These are phyloP conservation scores for Xylariomycetidae sp. DNA, from an alignment of 2,329 filamentous ascomycete genomes.

Conservation along the genomic window DNA sequence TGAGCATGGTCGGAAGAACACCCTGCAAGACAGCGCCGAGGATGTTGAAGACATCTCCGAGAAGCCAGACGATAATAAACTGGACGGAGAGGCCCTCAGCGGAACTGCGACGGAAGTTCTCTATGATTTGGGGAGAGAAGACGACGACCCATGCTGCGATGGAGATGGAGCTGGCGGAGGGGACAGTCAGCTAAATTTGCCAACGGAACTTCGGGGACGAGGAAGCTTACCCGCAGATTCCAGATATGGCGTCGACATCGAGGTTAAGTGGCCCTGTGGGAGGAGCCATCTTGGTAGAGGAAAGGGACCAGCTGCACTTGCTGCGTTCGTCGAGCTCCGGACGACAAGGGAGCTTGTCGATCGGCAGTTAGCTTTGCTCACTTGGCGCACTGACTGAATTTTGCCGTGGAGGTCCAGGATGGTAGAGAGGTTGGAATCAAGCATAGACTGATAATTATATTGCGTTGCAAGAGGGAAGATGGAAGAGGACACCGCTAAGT, in stretches of 20 bases:
- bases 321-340: too few species aligned
- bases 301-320: too few species aligned
- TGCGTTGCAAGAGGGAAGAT: too few species aligned
- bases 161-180: slow-evolving; percentile 68
- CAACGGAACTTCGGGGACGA: not conserved
- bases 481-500: too few species aligned
- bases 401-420: too few species aligned
- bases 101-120: slow-evolving; percentile 81
- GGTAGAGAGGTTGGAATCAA: too few species aligned
- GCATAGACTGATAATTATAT: too few species aligned
- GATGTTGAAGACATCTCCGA: slow-evolving; percentile 95
- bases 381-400: too few species aligned
- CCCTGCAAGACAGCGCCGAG: slow-evolving; percentile 86
- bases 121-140: slow-evolving; percentile 93
- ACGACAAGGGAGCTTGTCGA: too few species aligned
- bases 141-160: slow-evolving; percentile 98
- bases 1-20: slow-evolving; percentile 90
- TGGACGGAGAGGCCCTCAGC: slow-evolving; percentile 85
- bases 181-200: slow-evolving; percentile 5
- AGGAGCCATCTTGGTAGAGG: slow-evolving; percentile 39
- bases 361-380: too few species aligned
- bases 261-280: slow-evolving; percentile 57
- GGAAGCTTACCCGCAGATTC: slow-evolving; percentile 69
- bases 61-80: slow-evolving; percentile 89
- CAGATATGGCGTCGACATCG: slow-evolving; percentile 84